Evolutionary conservation across 1,139 yeast species (phyloP), one percentile per base, ranked within the genome.

Genomic region (Scheffersomyces segobiensis): DNA sequence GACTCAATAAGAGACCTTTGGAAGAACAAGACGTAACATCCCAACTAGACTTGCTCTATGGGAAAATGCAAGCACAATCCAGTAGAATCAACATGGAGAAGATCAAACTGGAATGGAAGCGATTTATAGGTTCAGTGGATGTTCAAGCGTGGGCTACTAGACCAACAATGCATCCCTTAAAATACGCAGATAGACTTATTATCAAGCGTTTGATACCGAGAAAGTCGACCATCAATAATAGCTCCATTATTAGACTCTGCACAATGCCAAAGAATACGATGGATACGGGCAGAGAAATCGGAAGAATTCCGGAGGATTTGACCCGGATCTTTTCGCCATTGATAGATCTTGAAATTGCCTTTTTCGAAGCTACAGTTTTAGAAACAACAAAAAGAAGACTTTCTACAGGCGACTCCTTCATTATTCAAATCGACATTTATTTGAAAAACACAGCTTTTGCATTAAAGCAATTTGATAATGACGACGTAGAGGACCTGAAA

Each of bases 81-180:
- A 55, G 63, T 20, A 55, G 60, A 8, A 55, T 59, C n/a, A 60
- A 60, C 24, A 60, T 63, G n/a, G 70, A 65, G 26, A 53, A 62
- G 4, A 63, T 60, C 21, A 56, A 57, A 21, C 56, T 51, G 32
- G 55, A 60, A 49, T 74, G 79, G 79, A 64, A 63, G 42, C 66
- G 73, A 50, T 88, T 80, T 65, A 78, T 92, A 24, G 98, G 98
- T 0, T 81, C 92, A 0, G 66, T 91, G 32, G 88, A 87, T 61
- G 85, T 89, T 0, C 87, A 86, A 56, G 93, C 92, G 1, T 89
- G 93, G 91, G 93, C 96, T 10, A 91, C 97, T 0, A 76, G 97
- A 54, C 91, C 96, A 0, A 88, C 91, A 0, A 65, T 80, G 50
- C 77, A 76, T 52, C 82, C 87, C 0, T 73, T 88, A 6, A 68